Evolutionary conservation across 495 filamentous ascomycete genomes (phyloP).

Genomic region (Penicillium turbatum): DNA sequence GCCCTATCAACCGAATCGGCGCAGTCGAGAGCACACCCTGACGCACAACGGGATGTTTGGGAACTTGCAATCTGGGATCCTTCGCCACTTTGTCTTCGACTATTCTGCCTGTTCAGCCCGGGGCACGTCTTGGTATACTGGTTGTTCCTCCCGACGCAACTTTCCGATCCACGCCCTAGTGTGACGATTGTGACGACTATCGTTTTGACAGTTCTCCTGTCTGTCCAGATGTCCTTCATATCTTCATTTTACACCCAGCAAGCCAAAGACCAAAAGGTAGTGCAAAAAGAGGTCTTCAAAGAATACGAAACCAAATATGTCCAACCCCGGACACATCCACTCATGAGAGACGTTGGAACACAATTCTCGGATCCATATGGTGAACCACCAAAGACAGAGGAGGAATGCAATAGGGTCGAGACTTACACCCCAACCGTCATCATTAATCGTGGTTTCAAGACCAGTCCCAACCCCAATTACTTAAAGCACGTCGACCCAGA

Average conservation of each 20-base stretch:
- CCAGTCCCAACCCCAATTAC: constrained; percentile 86
- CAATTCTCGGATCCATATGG: constrained; percentile 53
- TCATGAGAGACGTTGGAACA: constrained; percentile 78
- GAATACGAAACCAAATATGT: constrained; percentile 97
- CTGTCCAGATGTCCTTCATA: constrained; percentile 69
- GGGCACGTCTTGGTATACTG: constrained; percentile 85
- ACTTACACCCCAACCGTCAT: constrained; percentile 73
- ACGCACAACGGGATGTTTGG: constrained; percentile 87
- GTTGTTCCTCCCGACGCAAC: constrained; percentile 74
- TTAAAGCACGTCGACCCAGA: constrained; percentile 73
- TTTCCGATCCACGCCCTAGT: constrained; percentile 73
- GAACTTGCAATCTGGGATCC: constrained; percentile 93
- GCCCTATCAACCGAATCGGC: constrained; percentile 58
- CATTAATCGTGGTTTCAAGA: constrained; percentile 76
- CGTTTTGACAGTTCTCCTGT: constrained; percentile 64
- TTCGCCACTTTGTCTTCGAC: constrained; percentile 68
- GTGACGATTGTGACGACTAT: constrained; percentile 79
- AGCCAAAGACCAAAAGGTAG: constrained; percentile 73
- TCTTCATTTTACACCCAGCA: constrained; percentile 73
- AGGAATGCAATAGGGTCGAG: constrained; percentile 54
- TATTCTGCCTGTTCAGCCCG: constrained; percentile 91
- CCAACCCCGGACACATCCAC: constrained; percentile 76
- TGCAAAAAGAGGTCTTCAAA: constrained; percentile 86
- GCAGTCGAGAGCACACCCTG: constrained; percentile 76
- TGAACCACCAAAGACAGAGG: constrained; percentile 40